phyloP scores from a whole-genome alignment of 352 stramenopile species.

The Pythium folliculosum region DNA sequence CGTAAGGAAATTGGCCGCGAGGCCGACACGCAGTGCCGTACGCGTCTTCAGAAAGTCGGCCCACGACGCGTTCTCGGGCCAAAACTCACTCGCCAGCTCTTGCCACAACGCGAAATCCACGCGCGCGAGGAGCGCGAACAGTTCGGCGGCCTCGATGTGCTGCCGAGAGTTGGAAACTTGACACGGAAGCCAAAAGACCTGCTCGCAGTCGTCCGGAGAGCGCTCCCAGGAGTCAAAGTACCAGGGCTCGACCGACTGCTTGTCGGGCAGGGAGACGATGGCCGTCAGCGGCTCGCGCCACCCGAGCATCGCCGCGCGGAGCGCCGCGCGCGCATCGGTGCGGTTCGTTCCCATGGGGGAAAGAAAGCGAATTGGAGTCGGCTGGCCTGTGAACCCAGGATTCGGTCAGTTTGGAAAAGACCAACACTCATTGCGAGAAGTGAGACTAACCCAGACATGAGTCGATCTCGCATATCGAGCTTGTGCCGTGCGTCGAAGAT shows the following conservation, averaged over 20 bases:
- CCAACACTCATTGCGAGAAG: background rate
- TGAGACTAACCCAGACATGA: too few relatives aligned
- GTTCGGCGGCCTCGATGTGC: background rate
- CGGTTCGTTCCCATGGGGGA: background rate
- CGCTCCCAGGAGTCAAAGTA: background rate
- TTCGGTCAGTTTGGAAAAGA: background rate
- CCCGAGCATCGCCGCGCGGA: background rate
- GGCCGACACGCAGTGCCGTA: too few relatives aligned
- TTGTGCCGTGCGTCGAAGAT: too few relatives aligned
- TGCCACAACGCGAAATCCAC: background rate
- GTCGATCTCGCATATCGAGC: too few relatives aligned
- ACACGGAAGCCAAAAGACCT: background rate
- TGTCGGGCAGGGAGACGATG: background rate
- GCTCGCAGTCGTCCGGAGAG: background rate
- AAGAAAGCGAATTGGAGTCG: background rate
- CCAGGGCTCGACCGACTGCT: background rate
- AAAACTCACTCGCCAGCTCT: conserved; percentile 2
- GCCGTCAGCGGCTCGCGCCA: background rate
- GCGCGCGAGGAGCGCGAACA: background rate
- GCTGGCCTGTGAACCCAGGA: background rate
- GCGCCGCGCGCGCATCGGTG: background rate
- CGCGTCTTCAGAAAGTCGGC: too few relatives aligned
- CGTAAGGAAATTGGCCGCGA: too few relatives aligned
- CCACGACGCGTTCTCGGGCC: background rate
- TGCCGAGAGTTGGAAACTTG: background rate